Evolutionary conservation across 345 rosid genomes (phyloP).

Genomic region (Hibiscus syriacus): DNA sequence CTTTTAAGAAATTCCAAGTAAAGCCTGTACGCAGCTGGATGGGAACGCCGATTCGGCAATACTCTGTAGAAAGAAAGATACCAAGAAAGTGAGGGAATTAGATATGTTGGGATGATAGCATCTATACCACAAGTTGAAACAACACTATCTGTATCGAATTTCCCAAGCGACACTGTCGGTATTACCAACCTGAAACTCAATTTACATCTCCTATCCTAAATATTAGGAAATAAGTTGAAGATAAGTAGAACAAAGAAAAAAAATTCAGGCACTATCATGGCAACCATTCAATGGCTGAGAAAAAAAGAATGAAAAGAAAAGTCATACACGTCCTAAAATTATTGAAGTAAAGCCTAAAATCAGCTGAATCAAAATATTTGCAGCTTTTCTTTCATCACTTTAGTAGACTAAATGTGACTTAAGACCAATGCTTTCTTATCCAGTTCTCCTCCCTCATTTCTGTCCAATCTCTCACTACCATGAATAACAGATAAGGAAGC

Average conservation of each 20-base stretch:
- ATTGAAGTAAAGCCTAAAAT: background rate
- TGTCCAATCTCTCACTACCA: background rate
- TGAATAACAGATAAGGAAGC: background rate
- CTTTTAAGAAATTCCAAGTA: conserved; percentile 80
- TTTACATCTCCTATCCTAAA: background rate
- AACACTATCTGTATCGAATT: too few species aligned
- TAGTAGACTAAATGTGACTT: background rate
- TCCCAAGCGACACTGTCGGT: background rate
- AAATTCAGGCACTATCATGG: background rate
- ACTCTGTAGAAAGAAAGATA: conserved; percentile 41
- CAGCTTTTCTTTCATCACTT: background rate
- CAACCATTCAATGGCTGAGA: background rate
- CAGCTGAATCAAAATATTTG: background rate
- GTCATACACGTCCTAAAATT: background rate
- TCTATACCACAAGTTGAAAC: background rate
- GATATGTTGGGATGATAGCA: background rate
- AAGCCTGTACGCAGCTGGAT: conserved; percentile 69
- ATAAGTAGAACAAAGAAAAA: too few species aligned
- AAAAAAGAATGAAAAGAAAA: background rate
- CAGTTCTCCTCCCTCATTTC: background rate
- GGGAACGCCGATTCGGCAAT: conserved; percentile 48
- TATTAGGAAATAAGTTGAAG: too few species aligned
- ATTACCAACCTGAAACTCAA: background rate
- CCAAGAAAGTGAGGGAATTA: background rate
- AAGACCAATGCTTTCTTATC: background rate